Evolutionary conservation across 2,329 filamentous ascomycete species (phyloP).

Genomic region (Cladophialophora exuberans): DNA sequence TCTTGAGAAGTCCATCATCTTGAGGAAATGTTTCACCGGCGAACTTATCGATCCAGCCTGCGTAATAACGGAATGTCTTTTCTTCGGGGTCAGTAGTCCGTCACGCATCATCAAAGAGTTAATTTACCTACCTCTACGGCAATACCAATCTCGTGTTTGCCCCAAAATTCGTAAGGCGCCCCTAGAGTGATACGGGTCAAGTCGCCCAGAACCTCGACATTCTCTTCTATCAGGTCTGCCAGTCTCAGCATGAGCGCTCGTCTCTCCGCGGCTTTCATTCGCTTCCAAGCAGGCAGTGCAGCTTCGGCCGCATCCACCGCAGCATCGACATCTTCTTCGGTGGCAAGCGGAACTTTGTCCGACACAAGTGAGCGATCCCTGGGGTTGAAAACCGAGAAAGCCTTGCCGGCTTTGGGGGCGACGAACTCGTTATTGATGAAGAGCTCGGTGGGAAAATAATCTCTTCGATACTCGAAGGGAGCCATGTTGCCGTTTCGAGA

Average conservation of each 20-base stretch:
- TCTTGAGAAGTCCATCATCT: slow-evolving; percentile 41
- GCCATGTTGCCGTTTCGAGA: too few species aligned
- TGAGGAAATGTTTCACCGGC: slow-evolving; percentile 45
- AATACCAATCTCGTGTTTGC: slow-evolving; percentile 48
- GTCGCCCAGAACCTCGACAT: slow-evolving; percentile 33
- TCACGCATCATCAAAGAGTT: slow-evolving; percentile 48
- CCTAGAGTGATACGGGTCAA: slow-evolving; percentile 39
- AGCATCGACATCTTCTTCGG: slow-evolving; percentile 49
- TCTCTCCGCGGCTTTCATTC: slow-evolving; percentile 32
- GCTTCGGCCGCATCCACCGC: slow-evolving; percentile 55
- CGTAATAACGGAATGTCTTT: slow-evolving; percentile 40
- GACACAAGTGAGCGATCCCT: slow-evolving; percentile 1
- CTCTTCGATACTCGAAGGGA: too few species aligned
- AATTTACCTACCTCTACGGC: slow-evolving; percentile 45
- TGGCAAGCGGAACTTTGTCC: slow-evolving; percentile 50
- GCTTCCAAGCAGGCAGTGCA: slow-evolving; percentile 52
- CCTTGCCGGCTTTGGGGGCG: too few species aligned
- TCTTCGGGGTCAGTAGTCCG: too few species aligned
- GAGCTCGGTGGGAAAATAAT: too few species aligned
- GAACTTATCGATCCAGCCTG: slow-evolving; percentile 46
- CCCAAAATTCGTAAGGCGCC: slow-evolving; percentile 68
- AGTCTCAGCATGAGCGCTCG: slow-evolving; percentile 48
- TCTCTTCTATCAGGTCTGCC: slow-evolving; percentile 43
- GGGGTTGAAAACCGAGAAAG: too few species aligned
- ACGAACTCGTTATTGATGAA: too few species aligned